Conservation (phyloP, 176 grass and related monocot species). For the Zoysia pacifica region DNA sequence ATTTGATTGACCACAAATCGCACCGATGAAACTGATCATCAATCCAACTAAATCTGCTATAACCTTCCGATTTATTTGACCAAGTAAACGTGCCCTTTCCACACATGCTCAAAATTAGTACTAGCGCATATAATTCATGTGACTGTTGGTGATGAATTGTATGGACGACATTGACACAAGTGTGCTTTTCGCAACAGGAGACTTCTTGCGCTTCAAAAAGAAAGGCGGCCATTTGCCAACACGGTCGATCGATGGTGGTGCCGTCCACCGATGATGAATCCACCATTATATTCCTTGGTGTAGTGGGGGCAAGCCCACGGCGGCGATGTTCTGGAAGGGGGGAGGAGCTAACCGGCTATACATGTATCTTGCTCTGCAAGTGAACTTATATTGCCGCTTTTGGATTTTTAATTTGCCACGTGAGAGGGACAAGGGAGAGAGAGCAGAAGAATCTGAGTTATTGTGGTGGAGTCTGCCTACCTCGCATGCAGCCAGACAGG, state of each 20-base stretch:
- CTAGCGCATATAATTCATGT: neutral
- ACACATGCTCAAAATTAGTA: neutral
- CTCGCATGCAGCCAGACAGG: neutral
- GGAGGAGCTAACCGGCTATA: neutral
- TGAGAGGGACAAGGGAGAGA: neutral
- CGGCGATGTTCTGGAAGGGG: conserved; percentile 33
- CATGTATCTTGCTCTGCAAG: neutral
- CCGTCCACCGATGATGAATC: conserved; percentile 35
- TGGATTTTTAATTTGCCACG: conserved; percentile 16
- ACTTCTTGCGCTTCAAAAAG: conserved; percentile 9
- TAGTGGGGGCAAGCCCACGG: conserved; percentile 35
- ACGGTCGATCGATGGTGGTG: conserved; percentile 20
- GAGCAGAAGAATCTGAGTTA: conserved; percentile 2
- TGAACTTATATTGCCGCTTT: neutral
- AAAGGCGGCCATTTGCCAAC: conserved; percentile 32
- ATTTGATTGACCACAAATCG: neutral
- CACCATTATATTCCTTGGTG: conserved; percentile 16
- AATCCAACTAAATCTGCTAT: neutral
- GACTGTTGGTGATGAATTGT: conserved; percentile 1
- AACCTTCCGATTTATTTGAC: conserved; percentile 2
- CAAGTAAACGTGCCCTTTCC: neutral
- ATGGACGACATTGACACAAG: conserved; percentile 37
- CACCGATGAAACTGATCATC: neutral
- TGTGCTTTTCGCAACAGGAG: conserved; percentile 1
- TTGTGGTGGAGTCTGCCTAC: conserved; percentile 44